Base-by-base conservation (phyloP, 495 filamentous ascomycete species). In the Daldinia caldariorum region DNA sequence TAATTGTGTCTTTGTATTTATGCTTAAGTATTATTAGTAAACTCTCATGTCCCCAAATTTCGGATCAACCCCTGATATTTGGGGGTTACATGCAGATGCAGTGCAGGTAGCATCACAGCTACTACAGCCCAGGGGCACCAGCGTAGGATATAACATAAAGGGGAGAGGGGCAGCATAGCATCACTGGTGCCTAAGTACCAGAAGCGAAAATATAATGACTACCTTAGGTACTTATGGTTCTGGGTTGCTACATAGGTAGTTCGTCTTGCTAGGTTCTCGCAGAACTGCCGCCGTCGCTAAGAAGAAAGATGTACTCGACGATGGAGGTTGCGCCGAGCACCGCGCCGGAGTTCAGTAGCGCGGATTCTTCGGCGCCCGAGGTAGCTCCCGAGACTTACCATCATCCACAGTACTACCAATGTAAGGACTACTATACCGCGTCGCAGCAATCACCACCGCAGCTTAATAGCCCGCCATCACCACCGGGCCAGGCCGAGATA, bases 341-440 rank as follows among this genome's bases (percentile, higher is more conserved):
- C 29, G 58, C 50, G 38, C 49, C 51, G n/a, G 50, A 61, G 50
- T 14, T 55, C 51, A 26, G 4, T 8, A 32, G 26, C 26, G 26
- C 51, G 32, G 51, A 55, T 16, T 35, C 51, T 47, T 47, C 2
- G 18, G 63, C 55, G 43, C 41, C 53, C 3, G 63, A 59, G 39
- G 26, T 56, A 14, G 47, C 50, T 39, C 65, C 65, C 9, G 61
- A 55, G 16, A 38, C 32, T 29, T 32, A 54, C 32, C 12, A 34
- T 37, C 26, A 35, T 38, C 32, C 31, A 50, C 18, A 34, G 13
- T 16, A 20, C 38, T 51, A 16, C 14, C 39, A 63, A 9, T 47
- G 22, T 22, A 47, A 47, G 43, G 20, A 47, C 43, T 47, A 47
- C 43, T 47, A 47, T 20, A 8, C 0, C 43, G 43, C 4, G 43